Evolutionary conservation across 352 stramenopile species (phyloP).

Genomic region (Globisporangium parvum): DNA sequence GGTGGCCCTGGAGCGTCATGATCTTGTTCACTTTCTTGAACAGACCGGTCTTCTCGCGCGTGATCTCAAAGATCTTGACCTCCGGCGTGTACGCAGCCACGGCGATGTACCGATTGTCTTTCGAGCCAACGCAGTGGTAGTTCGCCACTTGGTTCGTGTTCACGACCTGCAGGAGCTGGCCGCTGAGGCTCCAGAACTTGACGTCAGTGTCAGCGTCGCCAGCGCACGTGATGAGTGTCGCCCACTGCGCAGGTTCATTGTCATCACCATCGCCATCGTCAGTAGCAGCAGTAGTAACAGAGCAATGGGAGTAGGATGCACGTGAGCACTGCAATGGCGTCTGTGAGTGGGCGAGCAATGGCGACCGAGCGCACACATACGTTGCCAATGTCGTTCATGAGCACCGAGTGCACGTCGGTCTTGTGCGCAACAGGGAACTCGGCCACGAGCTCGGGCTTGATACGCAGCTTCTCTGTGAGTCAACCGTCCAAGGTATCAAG

Average conservation of each 20-base stretch:
- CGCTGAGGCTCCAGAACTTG: slow-evolving; percentile 75
- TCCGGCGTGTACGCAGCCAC: slow-evolving; percentile 78
- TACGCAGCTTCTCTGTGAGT: slow-evolving; percentile 75
- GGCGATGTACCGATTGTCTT: slow-evolving; percentile 78
- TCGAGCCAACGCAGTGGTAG: slow-evolving; percentile 73
- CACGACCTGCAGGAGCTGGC: slow-evolving; percentile 59
- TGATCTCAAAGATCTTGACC: slow-evolving; percentile 81
- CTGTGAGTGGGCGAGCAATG: too few species aligned
- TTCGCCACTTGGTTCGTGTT: slow-evolving; percentile 82
- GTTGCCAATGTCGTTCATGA: slow-evolving; percentile 80
- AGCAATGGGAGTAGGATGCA: not conserved
- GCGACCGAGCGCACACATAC: slow-evolving; percentile 13
- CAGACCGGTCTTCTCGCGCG: slow-evolving; percentile 59
- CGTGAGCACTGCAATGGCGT: too few species aligned
- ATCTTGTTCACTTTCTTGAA: slow-evolving; percentile 84
- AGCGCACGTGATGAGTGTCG: slow-evolving; percentile 70
- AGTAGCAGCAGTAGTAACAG: too few species aligned
- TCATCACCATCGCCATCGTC: too few species aligned
- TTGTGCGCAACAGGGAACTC: slow-evolving; percentile 66
- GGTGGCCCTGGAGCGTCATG: slow-evolving; percentile 75
- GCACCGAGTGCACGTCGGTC: slow-evolving; percentile 69
- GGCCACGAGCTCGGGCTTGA: slow-evolving; percentile 59
- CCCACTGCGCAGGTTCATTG: slow-evolving; percentile 53
- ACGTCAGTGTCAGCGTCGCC: slow-evolving; percentile 67
- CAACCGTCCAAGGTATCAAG: too few species aligned